Evolutionary conservation across 208 protist genomes (phyloP).

Genomic region (Giardia duodenalis): DNA sequence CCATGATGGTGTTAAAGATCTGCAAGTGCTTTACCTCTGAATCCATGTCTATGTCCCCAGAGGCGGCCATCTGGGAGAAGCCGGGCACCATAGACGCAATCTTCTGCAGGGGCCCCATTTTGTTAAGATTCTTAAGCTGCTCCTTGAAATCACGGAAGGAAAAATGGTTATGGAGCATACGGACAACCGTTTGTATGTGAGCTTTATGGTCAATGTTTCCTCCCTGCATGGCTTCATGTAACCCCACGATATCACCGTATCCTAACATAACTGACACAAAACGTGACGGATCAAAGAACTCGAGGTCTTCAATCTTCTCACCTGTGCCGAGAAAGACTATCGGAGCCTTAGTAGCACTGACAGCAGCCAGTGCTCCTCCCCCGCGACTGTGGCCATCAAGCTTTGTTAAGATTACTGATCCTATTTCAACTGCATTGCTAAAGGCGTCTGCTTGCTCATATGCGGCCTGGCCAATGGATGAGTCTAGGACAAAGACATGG

Average conservation of each 20-base stretch:
- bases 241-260: conserved; percentile 35
- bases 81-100: conserved; percentile 21
- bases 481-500: conserved; percentile 44
- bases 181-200: neutral
- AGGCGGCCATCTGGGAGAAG: neutral
- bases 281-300: conserved; percentile 32
- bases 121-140: conserved; percentile 24
- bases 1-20: conserved; percentile 5
- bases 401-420: conserved; percentile 45
- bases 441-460: conserved; percentile 40
- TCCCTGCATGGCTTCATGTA: conserved; percentile 16
- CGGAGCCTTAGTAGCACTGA: conserved; percentile 42
- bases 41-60: neutral
- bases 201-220: conserved; percentile 3
- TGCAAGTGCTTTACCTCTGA: neutral
- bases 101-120: conserved; percentile 26
- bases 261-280: conserved; percentile 40
- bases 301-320: conserved; percentile 41
- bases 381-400: conserved; percentile 39
- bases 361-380: conserved; percentile 40
- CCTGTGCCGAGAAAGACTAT: conserved; percentile 46
- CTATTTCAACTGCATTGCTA: conserved; percentile 36
- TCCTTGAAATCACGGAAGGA: conserved; percentile 32
- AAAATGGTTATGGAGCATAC: conserved; percentile 31
- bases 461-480: conserved; percentile 40